A percentile compares a stretch with the other conserved stretches of the same genome.
phyloP scores from a whole-genome alignment of 179 eudicot genomes.

The Drosera spatulata region DNA sequence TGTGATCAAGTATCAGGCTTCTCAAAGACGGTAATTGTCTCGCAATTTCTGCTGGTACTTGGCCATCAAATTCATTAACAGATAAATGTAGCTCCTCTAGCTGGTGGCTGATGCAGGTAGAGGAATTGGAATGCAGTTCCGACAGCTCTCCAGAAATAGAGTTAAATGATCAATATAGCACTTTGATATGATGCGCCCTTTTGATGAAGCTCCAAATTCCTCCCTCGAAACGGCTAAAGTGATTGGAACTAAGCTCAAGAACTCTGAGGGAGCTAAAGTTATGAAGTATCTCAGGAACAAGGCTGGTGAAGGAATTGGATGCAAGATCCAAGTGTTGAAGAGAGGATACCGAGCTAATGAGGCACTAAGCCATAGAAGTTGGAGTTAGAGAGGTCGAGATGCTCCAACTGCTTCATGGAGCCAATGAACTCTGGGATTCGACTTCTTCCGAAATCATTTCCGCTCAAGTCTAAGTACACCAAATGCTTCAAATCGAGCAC shows the following conservation, averaged over 20 bases:
- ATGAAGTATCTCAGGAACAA: neutral
- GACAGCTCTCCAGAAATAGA: neutral
- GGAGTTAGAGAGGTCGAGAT: slow-evolving; percentile 10
- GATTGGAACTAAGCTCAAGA: slow-evolving; percentile 8
- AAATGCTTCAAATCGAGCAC: slow-evolving; percentile 9
- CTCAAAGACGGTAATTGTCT: slow-evolving; percentile 6
- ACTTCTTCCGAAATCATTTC: slow-evolving; percentile 14
- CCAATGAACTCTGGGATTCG: slow-evolving; percentile 22
- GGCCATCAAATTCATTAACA: neutral
- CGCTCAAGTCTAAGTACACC: slow-evolving; percentile 20
- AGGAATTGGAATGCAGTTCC: slow-evolving; percentile 1
- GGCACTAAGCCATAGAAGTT: slow-evolving; percentile 9
- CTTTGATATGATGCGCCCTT: slow-evolving; percentile 8
- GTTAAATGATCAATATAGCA: neutral
- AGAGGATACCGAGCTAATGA: slow-evolving; percentile 6
- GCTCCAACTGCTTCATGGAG: slow-evolving; percentile 11
- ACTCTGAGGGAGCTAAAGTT: slow-evolving; percentile 10
- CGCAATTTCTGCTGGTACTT: slow-evolving; percentile 14
- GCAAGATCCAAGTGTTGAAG: slow-evolving; percentile 17
- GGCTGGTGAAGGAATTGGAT: neutral
- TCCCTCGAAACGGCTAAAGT: slow-evolving; percentile 11
- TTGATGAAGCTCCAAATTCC: slow-evolving; percentile 12
- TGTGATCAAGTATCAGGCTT: neutral
- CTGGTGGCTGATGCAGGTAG: slow-evolving; percentile 2
- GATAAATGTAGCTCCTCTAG: slow-evolving; percentile 5